phyloP scores from a whole-genome alignment of 371 early-diverging fungal species.

The Mortierella sp. region DNA sequence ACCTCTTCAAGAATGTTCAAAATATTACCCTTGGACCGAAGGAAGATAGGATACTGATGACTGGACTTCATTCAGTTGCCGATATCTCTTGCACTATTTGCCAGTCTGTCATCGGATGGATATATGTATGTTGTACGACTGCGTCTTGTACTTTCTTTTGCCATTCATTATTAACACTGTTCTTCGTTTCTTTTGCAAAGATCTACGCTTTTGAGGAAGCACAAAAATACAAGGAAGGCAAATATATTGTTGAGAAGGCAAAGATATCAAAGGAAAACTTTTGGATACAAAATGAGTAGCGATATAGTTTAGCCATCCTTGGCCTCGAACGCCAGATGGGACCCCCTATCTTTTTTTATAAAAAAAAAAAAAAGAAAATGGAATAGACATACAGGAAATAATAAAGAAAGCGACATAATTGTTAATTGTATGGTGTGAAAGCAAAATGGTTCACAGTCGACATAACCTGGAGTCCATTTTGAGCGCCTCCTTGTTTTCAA shows the following conservation, averaged over 20 bases:
- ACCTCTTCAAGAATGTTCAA: constrained; percentile 75
- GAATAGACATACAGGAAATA: no score
- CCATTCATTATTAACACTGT: background rate
- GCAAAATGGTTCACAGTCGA: background rate
- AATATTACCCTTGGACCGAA: constrained; percentile 72
- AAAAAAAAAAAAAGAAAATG: background rate
- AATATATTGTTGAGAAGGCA: constrained; percentile 78
- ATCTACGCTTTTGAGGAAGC: constrained; percentile 75
- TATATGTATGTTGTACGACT: constrained; percentile 64
- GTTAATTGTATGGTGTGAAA: no score
- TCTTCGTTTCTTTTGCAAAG: constrained; percentile 41
- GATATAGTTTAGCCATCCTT: background rate
- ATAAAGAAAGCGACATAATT: no score
- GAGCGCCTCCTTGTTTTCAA: background rate
- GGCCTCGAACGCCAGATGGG: background rate
- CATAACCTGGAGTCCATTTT: background rate
- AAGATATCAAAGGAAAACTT: constrained; percentile 66
- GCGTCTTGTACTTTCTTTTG: background rate
- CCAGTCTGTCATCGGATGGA: constrained; percentile 82
- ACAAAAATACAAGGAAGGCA: constrained; percentile 89
- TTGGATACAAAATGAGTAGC: constrained; percentile 54
- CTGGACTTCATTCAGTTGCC: constrained; percentile 84
- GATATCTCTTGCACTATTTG: constrained; percentile 80
- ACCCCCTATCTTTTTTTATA: background rate
- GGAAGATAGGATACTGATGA: constrained; percentile 79